Evolutionary conservation across 2,329 filamentous ascomycete species (phyloP).

Genomic region (Paramyrothecium sp.): DNA sequence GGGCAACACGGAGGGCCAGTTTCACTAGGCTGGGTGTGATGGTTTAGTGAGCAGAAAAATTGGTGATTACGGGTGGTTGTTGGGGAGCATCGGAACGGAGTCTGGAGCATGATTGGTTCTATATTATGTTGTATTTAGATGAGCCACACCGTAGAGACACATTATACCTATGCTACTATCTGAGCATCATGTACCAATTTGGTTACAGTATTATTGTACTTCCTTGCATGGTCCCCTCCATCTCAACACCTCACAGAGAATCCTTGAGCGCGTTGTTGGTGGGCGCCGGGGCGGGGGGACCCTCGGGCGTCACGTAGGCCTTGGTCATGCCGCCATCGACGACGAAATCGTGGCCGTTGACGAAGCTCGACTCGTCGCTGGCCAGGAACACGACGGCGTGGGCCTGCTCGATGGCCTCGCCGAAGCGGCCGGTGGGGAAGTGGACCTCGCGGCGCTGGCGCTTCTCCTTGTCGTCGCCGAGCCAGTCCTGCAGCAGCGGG

Average conservation of each 20-base stretch:
- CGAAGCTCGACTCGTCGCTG: constrained; percentile 84
- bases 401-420: constrained; percentile 91
- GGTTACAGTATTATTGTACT: neutral
- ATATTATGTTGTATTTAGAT: neutral
- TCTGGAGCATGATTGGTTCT: constrained; percentile 2
- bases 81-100: neutral
- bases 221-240: neutral
- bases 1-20: constrained; percentile 82
- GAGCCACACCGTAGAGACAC: neutral
- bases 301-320: constrained; percentile 75
- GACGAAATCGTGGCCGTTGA: constrained; percentile 89
- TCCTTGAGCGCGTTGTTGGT: constrained; percentile 58
- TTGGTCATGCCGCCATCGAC: constrained; percentile 96
- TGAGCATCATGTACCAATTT: neutral
- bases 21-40: constrained; percentile 29
- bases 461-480: constrained; percentile 83
- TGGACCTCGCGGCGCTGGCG: constrained; percentile 81
- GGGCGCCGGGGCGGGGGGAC: constrained; percentile 51
- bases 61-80: neutral
- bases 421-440: constrained; percentile 85
- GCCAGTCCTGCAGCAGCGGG: constrained; percentile 87
- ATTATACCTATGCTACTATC: neutral
- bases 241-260: constrained; percentile 30
- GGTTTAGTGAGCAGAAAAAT: neutral
- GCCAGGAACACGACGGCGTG: constrained; percentile 86